Evolutionary conservation across 371 early-diverging fungal genomes (phyloP).

Genomic region (Mucor sp.): DNA sequence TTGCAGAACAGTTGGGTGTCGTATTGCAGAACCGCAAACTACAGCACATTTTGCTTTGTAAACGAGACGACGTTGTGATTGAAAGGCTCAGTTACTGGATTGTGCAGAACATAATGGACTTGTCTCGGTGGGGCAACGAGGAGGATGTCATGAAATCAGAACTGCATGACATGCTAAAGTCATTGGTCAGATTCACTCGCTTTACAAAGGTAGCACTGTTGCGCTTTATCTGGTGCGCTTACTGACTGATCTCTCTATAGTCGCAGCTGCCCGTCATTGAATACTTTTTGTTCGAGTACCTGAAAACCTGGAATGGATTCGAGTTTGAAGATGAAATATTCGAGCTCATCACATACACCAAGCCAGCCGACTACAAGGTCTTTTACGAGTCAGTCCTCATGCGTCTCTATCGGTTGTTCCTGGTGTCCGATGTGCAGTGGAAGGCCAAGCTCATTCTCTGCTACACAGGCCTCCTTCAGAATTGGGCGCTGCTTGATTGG

Average conservation of each 20-base stretch:
- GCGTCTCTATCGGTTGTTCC: conserved; percentile 48
- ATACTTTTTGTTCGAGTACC: conserved; percentile 42
- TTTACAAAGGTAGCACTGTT: conserved; percentile 32
- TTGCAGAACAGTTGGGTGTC: conserved; percentile 49
- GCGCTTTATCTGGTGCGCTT: neutral
- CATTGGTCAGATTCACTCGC: conserved; percentile 36
- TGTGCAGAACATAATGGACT: conserved; percentile 44
- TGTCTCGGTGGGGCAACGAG: conserved; percentile 42
- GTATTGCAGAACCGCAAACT: conserved; percentile 48
- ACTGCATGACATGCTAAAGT: conserved; percentile 40
- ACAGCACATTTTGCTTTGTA: conserved; percentile 50
- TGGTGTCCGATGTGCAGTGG: conserved; percentile 49
- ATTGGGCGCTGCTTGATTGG: conserved; percentile 60
- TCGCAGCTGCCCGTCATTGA: conserved; percentile 53
- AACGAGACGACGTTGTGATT: conserved; percentile 28
- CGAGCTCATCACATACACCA: conserved; percentile 45
- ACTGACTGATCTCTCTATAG: conserved; percentile 20
- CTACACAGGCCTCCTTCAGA: conserved; percentile 47
- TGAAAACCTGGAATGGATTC: conserved; percentile 56
- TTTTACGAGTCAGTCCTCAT: conserved; percentile 35
- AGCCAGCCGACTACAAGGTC: conserved; percentile 42
- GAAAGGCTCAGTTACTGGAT: conserved; percentile 53
- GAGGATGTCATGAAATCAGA: conserved; percentile 25
- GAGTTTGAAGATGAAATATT: conserved; percentile 52
- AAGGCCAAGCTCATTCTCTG: conserved; percentile 53